phyloP scores from a whole-genome alignment of 768 basidiomycete genomes.

The Leccinum pellstonianum region DNA sequence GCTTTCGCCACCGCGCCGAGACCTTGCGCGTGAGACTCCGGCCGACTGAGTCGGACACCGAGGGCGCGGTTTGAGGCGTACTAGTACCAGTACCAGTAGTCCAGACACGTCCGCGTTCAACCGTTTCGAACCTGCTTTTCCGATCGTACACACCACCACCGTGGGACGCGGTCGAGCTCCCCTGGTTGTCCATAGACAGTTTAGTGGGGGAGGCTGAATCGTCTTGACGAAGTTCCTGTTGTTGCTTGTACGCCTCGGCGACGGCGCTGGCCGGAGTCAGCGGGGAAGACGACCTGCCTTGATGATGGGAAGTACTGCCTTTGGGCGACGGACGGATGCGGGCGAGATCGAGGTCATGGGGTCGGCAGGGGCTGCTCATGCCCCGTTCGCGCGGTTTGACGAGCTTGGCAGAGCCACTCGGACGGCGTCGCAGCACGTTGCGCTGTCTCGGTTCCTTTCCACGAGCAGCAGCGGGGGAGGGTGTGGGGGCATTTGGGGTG shows the following conservation, averaged over 20 bases:
- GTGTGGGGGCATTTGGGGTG: background rate
- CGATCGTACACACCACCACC: conserved; percentile 13
- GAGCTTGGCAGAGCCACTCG: conserved; percentile 28
- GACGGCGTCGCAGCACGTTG: conserved; percentile 34
- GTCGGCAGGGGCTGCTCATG: conserved; percentile 8
- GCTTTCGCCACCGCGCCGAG: conserved; percentile 35
- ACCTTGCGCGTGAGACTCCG: conserved; percentile 36
- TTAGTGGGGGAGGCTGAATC: conserved; percentile 12
- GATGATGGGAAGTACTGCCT: background rate
- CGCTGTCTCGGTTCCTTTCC: conserved; percentile 23
- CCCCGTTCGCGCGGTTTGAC: conserved; percentile 15
- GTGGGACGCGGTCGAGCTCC: conserved; percentile 8
- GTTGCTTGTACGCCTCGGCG: conserved; percentile 45
- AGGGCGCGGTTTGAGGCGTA: conserved; percentile 4
- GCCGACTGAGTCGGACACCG: conserved; percentile 13
- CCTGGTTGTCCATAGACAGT: conserved; percentile 29
- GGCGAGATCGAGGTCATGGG: background rate
- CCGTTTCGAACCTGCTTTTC: conserved; percentile 12
- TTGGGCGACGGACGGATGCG: background rate
- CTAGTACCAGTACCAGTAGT: background rate
- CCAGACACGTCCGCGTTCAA: background rate
- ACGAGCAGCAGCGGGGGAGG: background rate
- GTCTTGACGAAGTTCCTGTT: conserved; percentile 34
- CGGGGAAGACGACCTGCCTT: background rate
- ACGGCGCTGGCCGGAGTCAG: conserved; percentile 49